phyloP scores from a whole-genome alignment of 768 basidiomycete genomes.

The Suillus variegatus region DNA sequence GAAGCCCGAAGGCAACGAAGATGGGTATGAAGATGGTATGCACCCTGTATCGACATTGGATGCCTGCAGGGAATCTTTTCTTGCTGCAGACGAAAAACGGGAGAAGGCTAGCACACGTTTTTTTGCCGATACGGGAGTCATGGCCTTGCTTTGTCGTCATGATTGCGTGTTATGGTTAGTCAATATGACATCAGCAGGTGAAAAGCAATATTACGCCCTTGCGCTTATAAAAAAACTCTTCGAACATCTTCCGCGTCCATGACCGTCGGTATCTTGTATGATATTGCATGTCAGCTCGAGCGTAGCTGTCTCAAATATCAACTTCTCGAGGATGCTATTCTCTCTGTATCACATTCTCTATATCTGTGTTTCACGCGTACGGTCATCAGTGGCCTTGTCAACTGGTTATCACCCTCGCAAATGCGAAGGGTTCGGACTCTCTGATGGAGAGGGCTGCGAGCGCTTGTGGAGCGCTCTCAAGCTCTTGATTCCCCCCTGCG shows the following conservation, averaged over 20 bases:
- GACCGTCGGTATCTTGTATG: too few relatives aligned
- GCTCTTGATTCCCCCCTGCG: too few relatives aligned
- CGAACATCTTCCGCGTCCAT: conserved; percentile 1
- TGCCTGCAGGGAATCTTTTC: conserved; percentile 32
- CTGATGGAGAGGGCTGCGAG: too few relatives aligned
- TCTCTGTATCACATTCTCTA: too few relatives aligned
- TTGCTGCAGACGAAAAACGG: conserved; percentile 10
- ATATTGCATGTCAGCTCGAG: too few relatives aligned
- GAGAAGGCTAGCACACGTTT: conserved; percentile 14
- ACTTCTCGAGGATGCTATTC: too few relatives aligned
- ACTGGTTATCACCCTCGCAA: neutral
- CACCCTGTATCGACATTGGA: conserved; percentile 28
- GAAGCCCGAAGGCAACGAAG: neutral
- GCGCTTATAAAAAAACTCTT: conserved; percentile 10
- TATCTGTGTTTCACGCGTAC: too few relatives aligned
- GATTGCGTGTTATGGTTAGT: conserved; percentile 11
- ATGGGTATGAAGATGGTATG: conserved; percentile 21
- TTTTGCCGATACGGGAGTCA: conserved; percentile 1
- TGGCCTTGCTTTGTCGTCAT: conserved; percentile 13
- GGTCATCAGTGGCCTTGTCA: too few relatives aligned
- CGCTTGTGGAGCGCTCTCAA: too few relatives aligned
- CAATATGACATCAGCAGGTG: conserved; percentile 16
- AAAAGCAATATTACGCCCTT: conserved; percentile 16
- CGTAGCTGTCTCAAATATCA: too few relatives aligned
- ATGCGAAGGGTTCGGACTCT: too few relatives aligned